Percentiles rank a stretch among this genome's conserved stretches.
phyloP scores from a whole-genome alignment of 2,329 filamentous ascomycete species.

The Diaporthe vexans region DNA sequence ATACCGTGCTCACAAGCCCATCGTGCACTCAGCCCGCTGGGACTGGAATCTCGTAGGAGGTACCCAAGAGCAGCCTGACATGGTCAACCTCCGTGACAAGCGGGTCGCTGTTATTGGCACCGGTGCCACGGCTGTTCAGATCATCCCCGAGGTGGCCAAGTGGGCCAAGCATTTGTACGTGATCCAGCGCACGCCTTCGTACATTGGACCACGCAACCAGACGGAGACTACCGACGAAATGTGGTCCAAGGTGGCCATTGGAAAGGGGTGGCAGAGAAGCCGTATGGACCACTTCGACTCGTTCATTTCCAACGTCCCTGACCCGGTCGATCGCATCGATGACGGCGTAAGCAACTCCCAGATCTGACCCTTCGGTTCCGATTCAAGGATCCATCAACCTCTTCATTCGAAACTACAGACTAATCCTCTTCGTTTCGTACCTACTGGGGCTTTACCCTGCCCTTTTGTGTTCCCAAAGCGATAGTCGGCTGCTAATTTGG shows the following conservation, averaged over 20 bases:
- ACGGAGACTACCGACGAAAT: not conserved
- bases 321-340: not conserved
- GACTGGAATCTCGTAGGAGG: not conserved
- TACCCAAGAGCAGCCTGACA: conserved; percentile 28
- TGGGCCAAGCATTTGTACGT: conserved; percentile 74
- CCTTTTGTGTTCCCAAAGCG: not conserved
- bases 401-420: no score
- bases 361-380: no score
- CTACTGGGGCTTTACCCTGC: no score
- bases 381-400: no score
- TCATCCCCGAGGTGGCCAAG: conserved; percentile 72
- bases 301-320: not conserved
- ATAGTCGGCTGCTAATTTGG: not conserved
- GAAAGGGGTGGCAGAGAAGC: not conserved
- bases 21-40: conserved; percentile 42
- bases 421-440: no score
- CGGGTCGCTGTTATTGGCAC: conserved; percentile 77
- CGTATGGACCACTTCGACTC: conserved; percentile 14
- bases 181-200: conserved; percentile 76
- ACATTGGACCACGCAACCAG: conserved; percentile 55
- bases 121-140: conserved; percentile 78
- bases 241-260: conserved; percentile 1
- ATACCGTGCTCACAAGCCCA: conserved; percentile 32
- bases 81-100: conserved; percentile 59
- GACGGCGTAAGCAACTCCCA: not conserved